These are phyloP conservation scores for Ophiostoma tasmaniense DNA, from an alignment of 2,329 filamentous ascomycete genomes.

Conservation along the genomic window DNA sequence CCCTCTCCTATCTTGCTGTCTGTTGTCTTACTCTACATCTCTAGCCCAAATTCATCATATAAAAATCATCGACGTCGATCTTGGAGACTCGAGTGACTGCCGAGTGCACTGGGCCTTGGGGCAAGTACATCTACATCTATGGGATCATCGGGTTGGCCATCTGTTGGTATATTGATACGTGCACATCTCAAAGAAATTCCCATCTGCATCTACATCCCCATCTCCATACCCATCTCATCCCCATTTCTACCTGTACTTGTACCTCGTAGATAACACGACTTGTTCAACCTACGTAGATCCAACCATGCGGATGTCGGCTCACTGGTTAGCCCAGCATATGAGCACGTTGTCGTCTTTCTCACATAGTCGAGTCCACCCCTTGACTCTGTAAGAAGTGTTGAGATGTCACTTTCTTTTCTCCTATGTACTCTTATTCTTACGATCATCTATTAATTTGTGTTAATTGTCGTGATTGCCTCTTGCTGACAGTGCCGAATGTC, in stretches of 20 bases:
- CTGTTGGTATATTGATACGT: not conserved
- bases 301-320: not conserved
- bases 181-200: not conserved
- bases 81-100: not conserved
- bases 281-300: not conserved
- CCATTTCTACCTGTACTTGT: not conserved
- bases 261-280: not conserved
- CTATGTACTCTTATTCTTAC: not conserved
- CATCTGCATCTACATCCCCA: not conserved
- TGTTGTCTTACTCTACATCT: not conserved
- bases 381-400: not conserved
- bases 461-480: not conserved
- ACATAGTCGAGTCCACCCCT: not conserved
- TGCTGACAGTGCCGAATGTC: not conserved
- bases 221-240: not conserved
- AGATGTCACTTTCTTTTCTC: not conserved
- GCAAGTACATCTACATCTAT: not conserved
- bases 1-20: not conserved
- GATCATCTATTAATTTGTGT: not conserved
- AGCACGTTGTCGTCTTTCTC: not conserved
- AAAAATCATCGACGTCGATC: not conserved
- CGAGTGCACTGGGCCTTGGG: not conserved
- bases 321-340: not conserved
- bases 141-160: not conserved
- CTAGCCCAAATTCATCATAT: not conserved